Evolutionary conservation across 1,139 yeast genomes (phyloP), one percentile per base, ranked within the genome.

Genomic region (Diutina sp.): DNA sequence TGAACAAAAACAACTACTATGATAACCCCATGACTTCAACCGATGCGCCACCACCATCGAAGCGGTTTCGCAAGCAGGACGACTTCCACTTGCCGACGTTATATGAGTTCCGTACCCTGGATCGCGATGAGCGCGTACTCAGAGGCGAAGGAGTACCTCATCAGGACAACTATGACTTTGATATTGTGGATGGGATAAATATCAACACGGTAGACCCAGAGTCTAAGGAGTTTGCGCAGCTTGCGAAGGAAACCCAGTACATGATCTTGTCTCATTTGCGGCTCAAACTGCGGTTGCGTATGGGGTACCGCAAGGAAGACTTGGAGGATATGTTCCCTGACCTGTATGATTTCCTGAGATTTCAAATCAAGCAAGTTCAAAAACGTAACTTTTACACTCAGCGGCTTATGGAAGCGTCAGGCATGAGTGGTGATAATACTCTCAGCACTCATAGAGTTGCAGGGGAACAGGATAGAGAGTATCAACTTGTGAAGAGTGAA

Each of bases 301-400:
- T 95, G 96, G 99, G 99, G 0, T 90, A 87, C 65, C 78, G 91
- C 0, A 89, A 90, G 59, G 93, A 88, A 16, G 97, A 95, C 65
- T 72, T 95, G 35, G 88, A 89, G 61, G 73, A 79, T 4, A 72
- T 90, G 58, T 95, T 93, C 64, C 95, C 97, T 0, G 78, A 88
- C 64, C 82, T 90, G 57, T 79, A 89, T 82, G 97, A 90, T 59
- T 95, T 95, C 65, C 90, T 97, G 18, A 84, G 80, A 64, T 95
- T 95, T 67, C 99, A 95, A 68, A 88, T 95, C 60, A 84, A 88
- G 63, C 89, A 93, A 78, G 98, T 95, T 1, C 88, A 90, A 61
- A 90, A 90, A 67, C 77, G 99, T 60, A 95, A 95, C 67, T 90
- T 82, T 65, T 84, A 86, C 61, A 93, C 99, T 0, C 98, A 93